These are phyloP conservation scores for Vairimorpha necatrix DNA, from an alignment of 371 early-diverging fungal species.

Conservation along the genomic window DNA sequence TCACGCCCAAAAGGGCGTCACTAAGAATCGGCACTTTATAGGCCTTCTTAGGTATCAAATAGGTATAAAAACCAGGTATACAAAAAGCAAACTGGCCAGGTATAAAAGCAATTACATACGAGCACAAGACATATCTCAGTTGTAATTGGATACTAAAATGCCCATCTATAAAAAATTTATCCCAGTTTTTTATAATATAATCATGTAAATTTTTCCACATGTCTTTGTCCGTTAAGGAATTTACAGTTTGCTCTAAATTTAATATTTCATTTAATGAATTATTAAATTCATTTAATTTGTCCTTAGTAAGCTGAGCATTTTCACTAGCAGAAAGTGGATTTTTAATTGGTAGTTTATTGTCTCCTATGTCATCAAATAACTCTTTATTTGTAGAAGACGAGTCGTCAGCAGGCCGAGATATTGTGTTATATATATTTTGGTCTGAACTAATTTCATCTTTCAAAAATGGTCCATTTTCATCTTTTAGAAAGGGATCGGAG, in stretches of 20 bases:
- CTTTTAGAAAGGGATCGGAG: not conserved
- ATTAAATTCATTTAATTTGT: not conserved
- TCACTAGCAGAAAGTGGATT: not conserved
- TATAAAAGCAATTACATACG: constrained; percentile 42
- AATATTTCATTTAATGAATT: not conserved
- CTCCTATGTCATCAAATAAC: not conserved
- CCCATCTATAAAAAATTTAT: constrained; percentile 43
- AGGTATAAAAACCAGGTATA: constrained; percentile 33
- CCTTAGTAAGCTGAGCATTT: not conserved
- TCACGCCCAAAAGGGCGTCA: constrained; percentile 36
- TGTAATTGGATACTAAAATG: constrained; percentile 29
- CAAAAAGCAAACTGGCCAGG: constrained; percentile 41
- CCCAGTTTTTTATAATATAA: constrained; percentile 20
- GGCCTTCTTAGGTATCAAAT: constrained; percentile 41
- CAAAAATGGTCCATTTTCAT: not conserved
- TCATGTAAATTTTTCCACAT: constrained; percentile 41
- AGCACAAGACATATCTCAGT: constrained; percentile 48
- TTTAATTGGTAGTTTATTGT: not conserved
- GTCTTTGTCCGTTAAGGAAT: constrained; percentile 28
- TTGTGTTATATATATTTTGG: too few relatives aligned
- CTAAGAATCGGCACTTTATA: constrained; percentile 36
- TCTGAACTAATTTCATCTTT: not conserved
- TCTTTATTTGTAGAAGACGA: constrained; percentile 2
- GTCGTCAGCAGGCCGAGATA: too few relatives aligned
- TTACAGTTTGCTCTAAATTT: not conserved